A percentile compares a stretch with the other conserved stretches of the same genome.
Evolutionary conservation across 108 stramenopile species (phyloP).

Genomic region (Schizochytrium sp.): DNA sequence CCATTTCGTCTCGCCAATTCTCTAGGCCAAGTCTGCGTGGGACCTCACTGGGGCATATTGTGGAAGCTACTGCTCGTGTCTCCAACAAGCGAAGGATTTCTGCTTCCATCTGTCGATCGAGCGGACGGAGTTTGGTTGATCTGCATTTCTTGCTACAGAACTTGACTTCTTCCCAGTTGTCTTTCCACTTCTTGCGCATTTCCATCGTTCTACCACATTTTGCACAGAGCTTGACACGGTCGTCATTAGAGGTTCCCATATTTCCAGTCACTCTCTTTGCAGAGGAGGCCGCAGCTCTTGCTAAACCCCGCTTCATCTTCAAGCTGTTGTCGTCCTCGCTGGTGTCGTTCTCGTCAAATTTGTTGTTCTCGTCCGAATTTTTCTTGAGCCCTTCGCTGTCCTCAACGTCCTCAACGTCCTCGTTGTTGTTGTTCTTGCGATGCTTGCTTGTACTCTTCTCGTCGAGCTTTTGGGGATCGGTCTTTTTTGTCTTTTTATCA

Average conservation of each 20-base stretch:
- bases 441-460: background rate
- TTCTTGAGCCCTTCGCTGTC: no score
- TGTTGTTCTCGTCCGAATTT: no score
- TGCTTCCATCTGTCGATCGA: background rate
- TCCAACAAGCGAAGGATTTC: background rate
- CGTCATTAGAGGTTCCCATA: no score
- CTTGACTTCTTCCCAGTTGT: conserved; percentile 13
- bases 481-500: background rate
- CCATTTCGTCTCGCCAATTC: conserved; percentile 27
- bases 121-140: background rate
- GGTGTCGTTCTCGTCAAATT: no score
- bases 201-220: conserved; percentile 2
- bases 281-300: no score
- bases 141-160: conserved; percentile 18
- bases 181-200: conserved; percentile 18
- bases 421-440: no score
- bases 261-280: no score
- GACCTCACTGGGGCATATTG: conserved; percentile 23
- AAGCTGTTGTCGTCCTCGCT: no score
- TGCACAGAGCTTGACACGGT: background rate
- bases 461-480: background rate
- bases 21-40: background rate
- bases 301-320: no score
- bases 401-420: no score
- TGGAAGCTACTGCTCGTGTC: background rate